These are phyloP conservation scores for Asterella californica DNA, from an alignment of 225 moss, liverwort and hornwort species.

Conservation along the genomic window DNA sequence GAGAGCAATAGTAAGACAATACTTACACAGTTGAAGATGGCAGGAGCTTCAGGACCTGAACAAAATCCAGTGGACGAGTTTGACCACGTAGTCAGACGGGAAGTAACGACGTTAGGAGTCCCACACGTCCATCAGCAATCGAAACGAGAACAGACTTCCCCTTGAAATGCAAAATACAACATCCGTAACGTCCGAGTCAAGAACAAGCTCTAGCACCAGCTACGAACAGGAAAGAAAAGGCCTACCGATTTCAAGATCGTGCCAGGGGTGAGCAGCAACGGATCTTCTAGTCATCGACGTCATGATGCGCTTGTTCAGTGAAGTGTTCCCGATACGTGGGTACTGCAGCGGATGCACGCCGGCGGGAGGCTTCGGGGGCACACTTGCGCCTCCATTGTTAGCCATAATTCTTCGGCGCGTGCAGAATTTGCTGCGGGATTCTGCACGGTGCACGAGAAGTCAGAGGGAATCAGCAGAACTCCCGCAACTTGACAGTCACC, in stretches of 20 bases:
- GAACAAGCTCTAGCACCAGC: neutral
- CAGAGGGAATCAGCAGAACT: too few species aligned
- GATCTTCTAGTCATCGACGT: slow-evolving; percentile 86
- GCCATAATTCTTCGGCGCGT: neutral
- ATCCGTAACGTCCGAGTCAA: neutral
- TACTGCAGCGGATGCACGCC: slow-evolving; percentile 8
- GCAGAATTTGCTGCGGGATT: too few species aligned
- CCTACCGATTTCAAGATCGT: slow-evolving; percentile 93
- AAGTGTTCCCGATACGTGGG: slow-evolving; percentile 43
- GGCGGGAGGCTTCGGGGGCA: slow-evolving; percentile 12
- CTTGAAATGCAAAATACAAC: neutral
- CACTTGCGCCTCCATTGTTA: slow-evolving; percentile 6
- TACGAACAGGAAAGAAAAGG: neutral
- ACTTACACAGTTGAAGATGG: slow-evolving; percentile 80
- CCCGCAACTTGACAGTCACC: too few species aligned
- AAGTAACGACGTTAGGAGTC: neutral
- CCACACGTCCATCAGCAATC: too few species aligned
- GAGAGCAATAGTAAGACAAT: neutral
- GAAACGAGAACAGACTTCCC: too few species aligned
- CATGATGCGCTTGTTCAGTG: slow-evolving; percentile 71
- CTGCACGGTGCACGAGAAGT: too few species aligned
- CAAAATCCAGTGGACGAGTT: neutral
- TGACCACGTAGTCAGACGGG: neutral
- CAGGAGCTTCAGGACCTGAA: slow-evolving; percentile 85
- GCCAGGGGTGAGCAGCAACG: slow-evolving; percentile 98